Conservation (phyloP, 2,329 filamentous ascomycete genomes). For the Orbilia oligospora region DNA sequence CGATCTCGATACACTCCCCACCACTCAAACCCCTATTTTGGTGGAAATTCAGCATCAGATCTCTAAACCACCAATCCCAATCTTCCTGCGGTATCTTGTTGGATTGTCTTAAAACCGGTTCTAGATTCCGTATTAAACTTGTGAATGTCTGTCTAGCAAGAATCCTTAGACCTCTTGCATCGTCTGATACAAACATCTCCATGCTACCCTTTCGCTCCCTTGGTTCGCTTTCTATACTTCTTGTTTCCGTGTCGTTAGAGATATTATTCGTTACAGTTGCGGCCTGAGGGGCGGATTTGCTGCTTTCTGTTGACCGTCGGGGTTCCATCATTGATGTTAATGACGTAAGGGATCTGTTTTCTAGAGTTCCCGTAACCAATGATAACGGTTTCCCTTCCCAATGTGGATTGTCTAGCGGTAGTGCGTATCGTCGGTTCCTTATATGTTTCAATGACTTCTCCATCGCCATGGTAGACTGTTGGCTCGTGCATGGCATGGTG, state of each 20-base stretch:
- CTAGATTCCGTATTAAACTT: constrained; percentile 75
- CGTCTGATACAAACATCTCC: constrained; percentile 50
- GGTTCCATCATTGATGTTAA: constrained; percentile 37
- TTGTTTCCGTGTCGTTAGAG: constrained; percentile 33
- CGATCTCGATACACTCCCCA: constrained; percentile 84
- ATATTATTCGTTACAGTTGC: background rate
- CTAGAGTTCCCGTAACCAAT: constrained; percentile 36
- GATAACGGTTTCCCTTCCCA: constrained; percentile 62
- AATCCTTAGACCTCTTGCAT: constrained; percentile 63
- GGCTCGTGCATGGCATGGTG: constrained; percentile 82
- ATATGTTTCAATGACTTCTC: constrained; percentile 81
- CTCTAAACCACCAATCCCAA: constrained; percentile 90
- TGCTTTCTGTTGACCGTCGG: constrained; percentile 43
- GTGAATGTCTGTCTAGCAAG: constrained; percentile 64
- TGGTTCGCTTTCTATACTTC: constrained; percentile 60
- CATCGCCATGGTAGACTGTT: constrained; percentile 83
- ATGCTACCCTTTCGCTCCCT: constrained; percentile 32
- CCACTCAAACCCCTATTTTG: constrained; percentile 82
- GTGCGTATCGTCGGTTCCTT: constrained; percentile 80
- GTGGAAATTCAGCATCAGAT: constrained; percentile 87
- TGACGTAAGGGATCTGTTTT: constrained; percentile 55
- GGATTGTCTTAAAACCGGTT: constrained; percentile 83
- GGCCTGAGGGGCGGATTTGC: constrained; percentile 50
- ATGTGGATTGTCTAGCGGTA: constrained; percentile 64
- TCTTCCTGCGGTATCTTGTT: constrained; percentile 91